Conservation (phyloP, 2,329 filamentous ascomycete species). For the Colletotrichum abscissum region DNA sequence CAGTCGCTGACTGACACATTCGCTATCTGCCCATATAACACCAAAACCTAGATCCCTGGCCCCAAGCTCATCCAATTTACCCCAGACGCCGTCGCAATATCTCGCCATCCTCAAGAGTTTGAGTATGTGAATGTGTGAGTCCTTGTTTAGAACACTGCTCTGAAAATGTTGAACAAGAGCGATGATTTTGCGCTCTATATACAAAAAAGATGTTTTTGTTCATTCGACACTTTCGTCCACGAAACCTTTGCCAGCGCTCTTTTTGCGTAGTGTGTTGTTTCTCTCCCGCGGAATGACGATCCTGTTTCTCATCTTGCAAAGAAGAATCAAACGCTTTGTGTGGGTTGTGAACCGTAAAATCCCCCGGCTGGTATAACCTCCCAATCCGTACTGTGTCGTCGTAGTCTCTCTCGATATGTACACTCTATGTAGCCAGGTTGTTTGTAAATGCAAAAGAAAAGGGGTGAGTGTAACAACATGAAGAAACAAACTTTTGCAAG, state of each 20-base stretch:
- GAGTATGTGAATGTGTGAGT: neutral
- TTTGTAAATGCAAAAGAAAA: conserved; percentile 10
- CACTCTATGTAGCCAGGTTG: conserved; percentile 14
- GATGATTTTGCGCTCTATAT: conserved; percentile 2
- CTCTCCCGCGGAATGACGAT: neutral
- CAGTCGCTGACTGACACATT: neutral
- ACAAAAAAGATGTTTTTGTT: neutral
- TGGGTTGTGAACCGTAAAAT: conserved; percentile 16
- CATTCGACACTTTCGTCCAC: neutral
- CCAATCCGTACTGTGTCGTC: conserved; percentile 25
- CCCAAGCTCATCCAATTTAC: neutral
- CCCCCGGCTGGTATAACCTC: conserved; percentile 29
- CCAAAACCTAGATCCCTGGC: neutral
- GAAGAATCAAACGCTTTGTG: conserved; percentile 16
- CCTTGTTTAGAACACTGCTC: neutral
- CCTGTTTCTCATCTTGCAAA: neutral
- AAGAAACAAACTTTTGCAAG: conserved; percentile 8
- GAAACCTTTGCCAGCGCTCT: neutral
- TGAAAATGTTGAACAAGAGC: neutral
- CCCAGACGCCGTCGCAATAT: conserved; percentile 7
- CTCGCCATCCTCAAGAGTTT: neutral
- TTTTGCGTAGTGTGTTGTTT: neutral
- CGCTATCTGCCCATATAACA: neutral
- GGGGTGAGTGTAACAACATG: neutral
- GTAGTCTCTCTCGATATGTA: conserved; percentile 22